Base-by-base conservation (phyloP, 2,329 filamentous ascomycete species). In the Ophiocordyceps robertsii region DNA sequence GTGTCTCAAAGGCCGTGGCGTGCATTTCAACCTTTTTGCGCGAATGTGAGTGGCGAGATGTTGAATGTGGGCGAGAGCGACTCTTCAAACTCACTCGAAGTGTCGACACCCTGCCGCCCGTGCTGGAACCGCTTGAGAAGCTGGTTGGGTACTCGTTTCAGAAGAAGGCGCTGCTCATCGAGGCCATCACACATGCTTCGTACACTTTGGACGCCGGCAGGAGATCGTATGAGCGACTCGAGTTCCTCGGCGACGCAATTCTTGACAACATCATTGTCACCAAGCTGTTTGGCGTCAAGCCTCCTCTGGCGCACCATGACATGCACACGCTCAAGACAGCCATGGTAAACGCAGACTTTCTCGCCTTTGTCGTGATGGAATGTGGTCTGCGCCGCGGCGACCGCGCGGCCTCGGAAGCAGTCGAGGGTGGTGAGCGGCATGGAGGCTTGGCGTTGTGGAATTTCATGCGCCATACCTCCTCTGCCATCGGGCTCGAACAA, bases 191-290 rank as follows among this genome's bases (percentile, higher is more conserved):
- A 0, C 89, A 95, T 54, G 67, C 77, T 0, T 89, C 84, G 0
- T 66, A 66, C 29, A 60, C 63, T 14, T 65, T 70, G 5, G 66
- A 67, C 3, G 68, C 62, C 19, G 44, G 47, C 2, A 46, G 49
- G 13, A 51, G 54, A 38, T 63, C 64, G 0, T 70, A 77, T 12
- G 84, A 95, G 50, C 75, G 88, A 0, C 72, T 95, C 1, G 90
- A 95, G 55, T 95, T 92, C 53, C 65, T 95, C 0, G 90, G 90
- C 1, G 90, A 96, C 51, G 76, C 87, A 0, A 68, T 95, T 3
- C 74, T 96, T 0, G 90, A 96, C 59, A 73, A 79, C 51, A 66
- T 95, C 43, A 66, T 95, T 39, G 77, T 85, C 8, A 66, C 64
- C 0, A 68, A 63, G n/a, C 62, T 90, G 6, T 83, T 75, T 57